Percentiles rank a stretch among this genome's conserved stretches.
Conservation (phyloP, 306 rosid genomes). For the Alnus rubra region DNA sequence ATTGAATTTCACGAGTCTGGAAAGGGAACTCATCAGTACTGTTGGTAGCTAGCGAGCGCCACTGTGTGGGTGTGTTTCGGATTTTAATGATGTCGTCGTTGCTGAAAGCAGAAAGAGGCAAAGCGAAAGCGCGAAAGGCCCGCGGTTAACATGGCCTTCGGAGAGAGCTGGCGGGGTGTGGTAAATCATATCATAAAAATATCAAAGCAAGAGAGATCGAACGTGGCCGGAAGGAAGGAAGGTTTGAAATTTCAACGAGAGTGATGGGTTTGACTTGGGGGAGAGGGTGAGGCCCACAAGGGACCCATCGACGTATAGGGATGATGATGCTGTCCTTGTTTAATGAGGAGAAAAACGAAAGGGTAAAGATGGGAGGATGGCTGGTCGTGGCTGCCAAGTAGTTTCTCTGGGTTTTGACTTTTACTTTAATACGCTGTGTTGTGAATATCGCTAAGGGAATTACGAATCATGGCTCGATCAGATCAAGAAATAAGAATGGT, state of each 20-base stretch:
- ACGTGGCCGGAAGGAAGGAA: neutral
- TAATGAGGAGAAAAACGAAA: neutral
- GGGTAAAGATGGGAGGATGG: neutral
- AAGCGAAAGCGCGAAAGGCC: neutral
- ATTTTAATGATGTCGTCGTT: constrained; percentile 10
- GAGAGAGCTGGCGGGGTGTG: neutral
- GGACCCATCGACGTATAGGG: neutral
- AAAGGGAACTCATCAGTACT: constrained; percentile 24
- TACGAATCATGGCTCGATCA: too few relatives aligned
- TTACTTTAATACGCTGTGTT: too few relatives aligned
- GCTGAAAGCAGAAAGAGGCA: constrained; percentile 5
- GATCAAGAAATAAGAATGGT: too few relatives aligned
- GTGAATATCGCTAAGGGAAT: too few relatives aligned
- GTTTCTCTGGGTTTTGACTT: constrained; percentile 11
- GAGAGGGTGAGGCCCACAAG: neutral
- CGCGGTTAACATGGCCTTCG: neutral
- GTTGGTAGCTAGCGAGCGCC: neutral
- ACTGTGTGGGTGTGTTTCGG: neutral
- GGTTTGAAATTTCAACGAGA: neutral
- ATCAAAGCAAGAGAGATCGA: neutral
- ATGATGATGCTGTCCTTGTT: neutral
- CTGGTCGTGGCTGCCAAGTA: neutral
- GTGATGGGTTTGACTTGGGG: neutral
- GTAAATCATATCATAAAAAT: neutral
- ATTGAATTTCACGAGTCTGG: neutral